Evolutionary conservation across 2,329 filamentous ascomycete species (phyloP), one percentile per base, ranked within the genome.

Genomic region (Colletotrichum paranaense): DNA sequence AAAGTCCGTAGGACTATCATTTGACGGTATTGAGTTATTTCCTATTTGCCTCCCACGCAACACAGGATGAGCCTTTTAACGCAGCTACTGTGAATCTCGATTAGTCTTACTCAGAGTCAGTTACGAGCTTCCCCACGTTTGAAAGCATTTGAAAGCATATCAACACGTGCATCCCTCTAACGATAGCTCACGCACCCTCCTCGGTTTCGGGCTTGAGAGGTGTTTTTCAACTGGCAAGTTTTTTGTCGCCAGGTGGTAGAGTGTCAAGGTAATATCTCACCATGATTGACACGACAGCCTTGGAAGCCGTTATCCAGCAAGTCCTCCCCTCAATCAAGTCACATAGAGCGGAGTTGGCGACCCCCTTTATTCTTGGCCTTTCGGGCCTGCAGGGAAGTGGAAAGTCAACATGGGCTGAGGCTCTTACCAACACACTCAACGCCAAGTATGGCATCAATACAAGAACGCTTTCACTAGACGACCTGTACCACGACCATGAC

Each of bases 301-400:
- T 73, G 22, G 55, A 70, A 3, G 53, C 53, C 30, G 67, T 73
- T 2, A 26, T 65, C n/a, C 53, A 68, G 35, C 52, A 72, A n/a
- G 8, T 73, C 6, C n/a, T 74, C 12, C 72, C 68, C 12, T 38
- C 42, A 9, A 42, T 74, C 7, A 46, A 59, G 30, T 16, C 58
- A 56, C 63, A 67, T 32, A 42, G 19, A 42, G 26, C 53, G 53
- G 16, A 42, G 28, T 64, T 58, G 9, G 32, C 68, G 19, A 32
- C 19, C 8, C 72, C 68, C 5, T 72, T 74, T 59, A 64, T 74
- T 22, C 46, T 74, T 8, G 59, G 63, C n/a, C 32, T 72, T 52
- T 74, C 68, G 9, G 72, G 72, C 6, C 72, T 72, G 9, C 72
- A 74, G n/a, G 72, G 68, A 12, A 74, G 72, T 30, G 72, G 68